Percentiles rank a stretch among this genome's conserved stretches.
phyloP scores from a whole-genome alignment of 352 stramenopile genomes.

The Thraustochytrium striatum region DNA sequence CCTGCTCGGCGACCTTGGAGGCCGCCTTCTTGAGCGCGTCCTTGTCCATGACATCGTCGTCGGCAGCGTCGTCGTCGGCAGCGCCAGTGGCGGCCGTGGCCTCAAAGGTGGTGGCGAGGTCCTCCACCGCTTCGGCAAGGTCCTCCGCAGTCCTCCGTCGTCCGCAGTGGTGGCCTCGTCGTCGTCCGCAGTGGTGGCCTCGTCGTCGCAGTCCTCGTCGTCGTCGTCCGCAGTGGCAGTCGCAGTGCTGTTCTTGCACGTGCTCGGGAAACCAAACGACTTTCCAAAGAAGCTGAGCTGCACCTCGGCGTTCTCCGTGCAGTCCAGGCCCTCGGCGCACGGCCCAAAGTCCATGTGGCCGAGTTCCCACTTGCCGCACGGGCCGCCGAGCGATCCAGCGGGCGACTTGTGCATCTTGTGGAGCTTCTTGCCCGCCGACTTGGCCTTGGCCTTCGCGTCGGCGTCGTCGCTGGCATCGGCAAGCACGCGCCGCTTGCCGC shows the following conservation, averaged over 20 bases:
- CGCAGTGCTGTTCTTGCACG: conserved; percentile 26
- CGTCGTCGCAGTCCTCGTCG: background rate
- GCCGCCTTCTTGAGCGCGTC: conserved; percentile 1
- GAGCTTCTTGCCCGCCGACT: background rate
- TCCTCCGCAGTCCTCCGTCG: too few species aligned
- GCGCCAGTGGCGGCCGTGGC: too few species aligned
- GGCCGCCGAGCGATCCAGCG: background rate
- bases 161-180: background rate
- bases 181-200: background rate
- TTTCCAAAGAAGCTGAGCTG: conserved; percentile 4
- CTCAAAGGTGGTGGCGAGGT: too few species aligned
- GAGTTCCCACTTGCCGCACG: conserved; percentile 27
- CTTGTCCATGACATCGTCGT: background rate
- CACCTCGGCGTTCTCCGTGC: background rate
- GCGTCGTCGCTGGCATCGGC: background rate
- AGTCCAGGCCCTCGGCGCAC: conserved; percentile 28
- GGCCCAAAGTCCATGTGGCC: conserved; percentile 33
- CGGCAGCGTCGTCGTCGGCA: background rate
- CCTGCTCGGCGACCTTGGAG: background rate
- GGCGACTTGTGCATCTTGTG: background rate
- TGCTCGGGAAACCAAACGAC: conserved; percentile 3
- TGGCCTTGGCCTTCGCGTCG: background rate
- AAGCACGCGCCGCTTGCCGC: background rate
- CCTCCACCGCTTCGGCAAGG: too few species aligned
- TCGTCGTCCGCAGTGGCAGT: background rate